Conservation (phyloP, 345 rosid species). For the Acer yangbiense region DNA sequence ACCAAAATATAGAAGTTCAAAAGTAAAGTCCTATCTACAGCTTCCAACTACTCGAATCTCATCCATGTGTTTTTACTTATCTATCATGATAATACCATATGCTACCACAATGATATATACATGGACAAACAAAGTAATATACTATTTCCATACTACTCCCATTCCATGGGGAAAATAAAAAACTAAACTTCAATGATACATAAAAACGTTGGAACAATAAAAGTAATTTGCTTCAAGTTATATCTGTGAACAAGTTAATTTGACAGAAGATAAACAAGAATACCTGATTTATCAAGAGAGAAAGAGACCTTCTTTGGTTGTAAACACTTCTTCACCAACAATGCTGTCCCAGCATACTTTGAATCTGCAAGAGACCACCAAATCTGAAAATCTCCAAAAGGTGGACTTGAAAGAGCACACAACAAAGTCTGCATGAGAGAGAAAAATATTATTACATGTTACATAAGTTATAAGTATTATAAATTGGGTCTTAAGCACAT, state of each 20-base stretch:
- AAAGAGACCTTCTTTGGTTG: slow-evolving; percentile 66
- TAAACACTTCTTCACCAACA: slow-evolving; percentile 79
- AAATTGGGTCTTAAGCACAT: slow-evolving; percentile 2
- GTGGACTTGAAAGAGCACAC: slow-evolving; percentile 79
- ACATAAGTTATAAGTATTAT: background rate
- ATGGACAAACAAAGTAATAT: background rate
- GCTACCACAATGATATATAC: background rate
- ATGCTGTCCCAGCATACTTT: slow-evolving; percentile 96
- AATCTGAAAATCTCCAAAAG: slow-evolving; percentile 67
- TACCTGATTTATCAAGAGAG: slow-evolving; percentile 77
- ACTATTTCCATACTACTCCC: background rate
- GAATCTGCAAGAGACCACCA: slow-evolving; percentile 99
- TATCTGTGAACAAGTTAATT: background rate
- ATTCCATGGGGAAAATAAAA: background rate
- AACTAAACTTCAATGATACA: background rate
- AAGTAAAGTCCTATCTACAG: background rate
- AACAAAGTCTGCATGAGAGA: slow-evolving; percentile 57
- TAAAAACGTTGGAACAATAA: background rate
- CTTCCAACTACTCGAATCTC: background rate
- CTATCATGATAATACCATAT: background rate
- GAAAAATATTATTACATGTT: background rate
- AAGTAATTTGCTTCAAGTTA: background rate
- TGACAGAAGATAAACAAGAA: slow-evolving; percentile 7
- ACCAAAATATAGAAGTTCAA: slow-evolving; percentile 4
- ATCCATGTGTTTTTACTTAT: background rate